Base-by-base conservation (phyloP, 768 basidiomycete genomes). In the Pleurotus eryngii region DNA sequence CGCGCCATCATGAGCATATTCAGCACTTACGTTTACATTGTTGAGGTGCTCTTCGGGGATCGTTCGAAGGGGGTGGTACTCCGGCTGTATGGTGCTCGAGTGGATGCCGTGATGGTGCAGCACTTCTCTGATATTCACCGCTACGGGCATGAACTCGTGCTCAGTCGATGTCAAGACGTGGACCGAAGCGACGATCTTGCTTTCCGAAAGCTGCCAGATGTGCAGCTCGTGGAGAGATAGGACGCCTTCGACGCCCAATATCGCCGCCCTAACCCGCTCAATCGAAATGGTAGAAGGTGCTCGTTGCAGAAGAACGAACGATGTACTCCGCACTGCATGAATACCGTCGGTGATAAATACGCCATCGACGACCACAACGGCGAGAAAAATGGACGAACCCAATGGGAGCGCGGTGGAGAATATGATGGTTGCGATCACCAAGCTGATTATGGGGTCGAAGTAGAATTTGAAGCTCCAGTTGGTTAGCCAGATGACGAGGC, bases 191-290 rank as follows among this genome's bases (percentile, higher is more conserved):
- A 99, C 89, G 56, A 95, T 85, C 69, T 97, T 98, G 57, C 82
- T 85, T 73, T 99, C 97, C 8, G 93, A 95, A 49, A 99, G 82
- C 66, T 96, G 94, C 97, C 97, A 99, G 55, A 98, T 84, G 72
- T 99, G 97, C 24, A 99, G 80, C 67, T 98, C 93, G 65, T 98
- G 97, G 26, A 98, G 64, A 18, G 90, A 90, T 49, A 87, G 72
- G 26, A 95, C 97, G 48, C 97, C 96, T 3, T 89, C 81, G 24
- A 98, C 90, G 3, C 74, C 75, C 12, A 90, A 76, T 57, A 99
- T 96, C 4, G 89, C 84, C n/a, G 77, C 72, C 46, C 88, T 85
- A 17, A 98, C 89, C 61, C 87, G 84, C 15, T 96, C 94, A 18
- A 98, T 78, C 1, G 93, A 94, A 24, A 99, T 82, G 18, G 87